Evolutionary conservation across 495 filamentous ascomycete genomes (phyloP).

Genomic region (Penicillium malachiteum): DNA sequence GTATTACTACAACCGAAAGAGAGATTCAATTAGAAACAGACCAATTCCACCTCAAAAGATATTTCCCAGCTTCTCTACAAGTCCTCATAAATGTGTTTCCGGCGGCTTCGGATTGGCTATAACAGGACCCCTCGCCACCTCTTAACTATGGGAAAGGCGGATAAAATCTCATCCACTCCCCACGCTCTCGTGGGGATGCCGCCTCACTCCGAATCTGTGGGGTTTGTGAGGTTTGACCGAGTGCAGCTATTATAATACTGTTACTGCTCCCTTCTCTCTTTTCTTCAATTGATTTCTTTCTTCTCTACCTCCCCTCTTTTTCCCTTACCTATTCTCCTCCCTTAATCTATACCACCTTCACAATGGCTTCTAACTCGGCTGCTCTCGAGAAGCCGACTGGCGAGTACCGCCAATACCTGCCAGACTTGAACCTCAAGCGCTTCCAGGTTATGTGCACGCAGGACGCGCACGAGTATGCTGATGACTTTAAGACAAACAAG

Average conservation of each 20-base stretch:
- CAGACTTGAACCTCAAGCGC: conserved; percentile 57
- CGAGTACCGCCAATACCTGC: conserved; percentile 59
- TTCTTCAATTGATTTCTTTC: background rate
- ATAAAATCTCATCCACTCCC: conserved; percentile 27
- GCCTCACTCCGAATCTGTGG: conserved; percentile 14
- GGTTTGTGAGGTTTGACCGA: conserved; percentile 5
- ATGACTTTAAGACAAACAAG: conserved; percentile 56
- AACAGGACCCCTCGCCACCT: conserved; percentile 1
- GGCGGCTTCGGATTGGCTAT: conserved; percentile 13
- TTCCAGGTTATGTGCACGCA: conserved; percentile 64
- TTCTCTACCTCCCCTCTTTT: background rate
- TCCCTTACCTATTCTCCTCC: background rate
- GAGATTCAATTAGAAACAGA: too few relatives aligned
- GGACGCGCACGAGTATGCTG: conserved; percentile 62
- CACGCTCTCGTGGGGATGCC: conserved; percentile 28
- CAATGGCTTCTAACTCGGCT: conserved; percentile 3
- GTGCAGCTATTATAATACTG: background rate
- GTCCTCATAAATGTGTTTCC: conserved; percentile 15
- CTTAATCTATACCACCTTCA: background rate
- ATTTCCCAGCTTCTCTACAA: background rate
- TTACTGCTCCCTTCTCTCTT: conserved; percentile 6
- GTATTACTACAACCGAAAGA: too few relatives aligned
- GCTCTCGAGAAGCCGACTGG: conserved; percentile 31
- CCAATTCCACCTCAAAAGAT: too few relatives aligned
- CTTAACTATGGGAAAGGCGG: conserved; percentile 1